These are phyloP conservation scores for Alternaria longipes DNA, from an alignment of 2,329 filamentous ascomycete species.

Conservation along the genomic window DNA sequence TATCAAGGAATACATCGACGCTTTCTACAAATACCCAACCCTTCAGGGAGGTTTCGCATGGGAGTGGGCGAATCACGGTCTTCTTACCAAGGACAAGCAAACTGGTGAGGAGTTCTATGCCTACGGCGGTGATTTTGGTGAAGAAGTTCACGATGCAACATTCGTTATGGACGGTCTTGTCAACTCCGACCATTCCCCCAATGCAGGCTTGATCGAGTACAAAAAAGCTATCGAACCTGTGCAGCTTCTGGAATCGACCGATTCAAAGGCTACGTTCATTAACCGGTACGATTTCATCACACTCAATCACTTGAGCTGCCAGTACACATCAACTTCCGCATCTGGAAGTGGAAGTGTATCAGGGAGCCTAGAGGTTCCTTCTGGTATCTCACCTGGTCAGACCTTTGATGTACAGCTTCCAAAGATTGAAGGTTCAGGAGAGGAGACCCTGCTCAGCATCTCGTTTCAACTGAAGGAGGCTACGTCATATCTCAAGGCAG, in stretches of 20 bases:
- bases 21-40: slow-evolving; percentile 67
- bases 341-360: slow-evolving; percentile 10
- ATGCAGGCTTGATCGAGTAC: slow-evolving; percentile 54
- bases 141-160: slow-evolving; percentile 53
- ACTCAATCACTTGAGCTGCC: slow-evolving; percentile 46
- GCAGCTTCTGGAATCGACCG: slow-evolving; percentile 37
- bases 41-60: slow-evolving; percentile 69
- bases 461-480: slow-evolving; percentile 47
- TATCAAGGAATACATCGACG: slow-evolving; percentile 72
- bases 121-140: slow-evolving; percentile 57
- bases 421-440: slow-evolving; percentile 17
- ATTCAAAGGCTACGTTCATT: slow-evolving; percentile 40
- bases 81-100: slow-evolving; percentile 52
- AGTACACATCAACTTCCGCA: slow-evolving; percentile 26
- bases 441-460: slow-evolving; percentile 32
- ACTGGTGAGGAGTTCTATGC: slow-evolving; percentile 53
- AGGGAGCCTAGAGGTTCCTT: slow-evolving; percentile 36
- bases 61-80: slow-evolving; percentile 59
- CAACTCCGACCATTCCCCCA: slow-evolving; percentile 54
- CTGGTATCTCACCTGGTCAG: slow-evolving; percentile 35
- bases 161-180: slow-evolving; percentile 58
- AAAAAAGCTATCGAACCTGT: slow-evolving; percentile 58
- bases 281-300: slow-evolving; percentile 50
- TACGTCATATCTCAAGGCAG: slow-evolving; percentile 44
- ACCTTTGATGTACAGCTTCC: slow-evolving; percentile 40